Evolutionary conservation across 179 eudicot genomes (phyloP).

Genomic region (Nepenthes alata): DNA sequence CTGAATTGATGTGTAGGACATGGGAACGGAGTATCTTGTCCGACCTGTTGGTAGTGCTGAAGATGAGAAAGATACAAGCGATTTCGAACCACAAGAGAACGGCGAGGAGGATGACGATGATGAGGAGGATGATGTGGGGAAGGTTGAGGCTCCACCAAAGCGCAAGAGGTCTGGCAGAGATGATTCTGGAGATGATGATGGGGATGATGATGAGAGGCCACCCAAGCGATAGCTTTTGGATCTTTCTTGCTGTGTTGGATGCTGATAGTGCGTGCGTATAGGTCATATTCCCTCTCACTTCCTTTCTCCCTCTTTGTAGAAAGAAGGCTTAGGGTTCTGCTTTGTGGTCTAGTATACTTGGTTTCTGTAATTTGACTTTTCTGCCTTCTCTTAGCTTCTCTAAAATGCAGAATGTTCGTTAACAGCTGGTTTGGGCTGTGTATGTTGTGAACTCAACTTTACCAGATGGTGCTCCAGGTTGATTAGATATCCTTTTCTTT

Average conservation of each 20-base stretch:
- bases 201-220: constrained; percentile 74
- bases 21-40: constrained; percentile 70
- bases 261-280: not conserved
- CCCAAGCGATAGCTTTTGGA: constrained; percentile 41
- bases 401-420: too few relatives aligned
- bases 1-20: constrained; percentile 27
- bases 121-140: constrained; percentile 35
- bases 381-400: too few relatives aligned
- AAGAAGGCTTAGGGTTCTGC: not conserved
- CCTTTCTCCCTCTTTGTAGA: constrained; percentile 1
- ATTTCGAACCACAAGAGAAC: constrained; percentile 68
- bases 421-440: too few relatives aligned
- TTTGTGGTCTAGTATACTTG: too few relatives aligned
- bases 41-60: constrained; percentile 69
- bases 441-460: too few relatives aligned
- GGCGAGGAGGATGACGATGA: constrained; percentile 50
- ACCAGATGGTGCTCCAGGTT: too few relatives aligned
- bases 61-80: constrained; percentile 78
- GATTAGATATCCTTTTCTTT: too few relatives aligned
- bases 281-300: constrained; percentile 3
- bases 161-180: constrained; percentile 60
- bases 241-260: not conserved
- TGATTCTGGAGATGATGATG: constrained; percentile 56
- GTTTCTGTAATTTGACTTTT: too few relatives aligned
- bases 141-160: constrained; percentile 53